phyloP scores from a whole-genome alignment of 805 yeast species.

The Suhomyces vadensis region DNA sequence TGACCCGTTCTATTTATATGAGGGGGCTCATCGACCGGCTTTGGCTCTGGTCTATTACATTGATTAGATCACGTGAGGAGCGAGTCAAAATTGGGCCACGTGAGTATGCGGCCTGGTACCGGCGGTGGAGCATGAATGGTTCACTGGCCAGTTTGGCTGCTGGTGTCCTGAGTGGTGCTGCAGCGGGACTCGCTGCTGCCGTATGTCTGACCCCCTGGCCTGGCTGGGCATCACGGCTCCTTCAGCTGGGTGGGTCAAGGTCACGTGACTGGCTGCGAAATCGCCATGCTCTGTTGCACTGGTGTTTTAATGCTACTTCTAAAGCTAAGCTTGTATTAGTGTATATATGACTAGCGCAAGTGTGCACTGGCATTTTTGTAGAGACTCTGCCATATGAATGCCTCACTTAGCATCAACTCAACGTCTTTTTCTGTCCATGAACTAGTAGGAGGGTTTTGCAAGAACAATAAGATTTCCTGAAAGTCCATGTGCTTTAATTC shows the following conservation, averaged over 20 bases:
- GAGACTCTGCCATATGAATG: conserved; percentile 93
- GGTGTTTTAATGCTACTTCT: no score
- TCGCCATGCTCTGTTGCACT: no score
- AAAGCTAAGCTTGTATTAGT: no score
- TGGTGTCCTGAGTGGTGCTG: no score
- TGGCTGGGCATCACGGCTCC: no score
- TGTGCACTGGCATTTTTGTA: conserved; percentile 91
- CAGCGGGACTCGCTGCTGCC: no score
- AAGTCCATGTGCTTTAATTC: conserved; percentile 83
- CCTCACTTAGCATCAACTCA: conserved; percentile 90
- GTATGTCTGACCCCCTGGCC: no score
- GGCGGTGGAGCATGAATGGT: no score
- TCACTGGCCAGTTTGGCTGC: no score
- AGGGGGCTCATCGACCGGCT: neutral
- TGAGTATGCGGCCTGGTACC: neutral
- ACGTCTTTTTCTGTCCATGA: conserved; percentile 87
- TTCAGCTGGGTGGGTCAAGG: no score
- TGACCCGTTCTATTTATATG: conserved; percentile 1
- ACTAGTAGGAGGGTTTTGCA: conserved; percentile 87
- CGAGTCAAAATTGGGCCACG: conserved; percentile 10
- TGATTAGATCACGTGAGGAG: conserved; percentile 8
- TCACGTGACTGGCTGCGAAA: conserved; percentile 1
- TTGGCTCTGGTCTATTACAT: neutral
- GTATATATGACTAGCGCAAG: no score
- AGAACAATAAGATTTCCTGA: conserved; percentile 88